phyloP scores from a whole-genome alignment of 139 green algal genomes.

The Nannochloris sp. region DNA sequence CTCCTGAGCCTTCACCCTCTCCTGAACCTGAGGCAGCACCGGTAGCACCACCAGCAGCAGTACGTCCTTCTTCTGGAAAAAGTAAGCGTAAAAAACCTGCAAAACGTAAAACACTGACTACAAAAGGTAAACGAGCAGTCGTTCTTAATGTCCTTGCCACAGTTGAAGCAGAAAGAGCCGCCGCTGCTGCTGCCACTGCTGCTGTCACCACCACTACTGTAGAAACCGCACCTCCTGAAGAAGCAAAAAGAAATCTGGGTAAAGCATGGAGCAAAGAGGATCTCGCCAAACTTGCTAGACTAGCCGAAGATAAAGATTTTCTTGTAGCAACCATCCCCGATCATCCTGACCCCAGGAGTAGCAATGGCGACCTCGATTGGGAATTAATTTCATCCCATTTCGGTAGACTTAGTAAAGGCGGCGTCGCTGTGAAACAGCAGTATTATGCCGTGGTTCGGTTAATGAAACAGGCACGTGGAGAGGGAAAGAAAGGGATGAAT shows the following conservation, averaged over 20 bases:
- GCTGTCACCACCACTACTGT: background rate
- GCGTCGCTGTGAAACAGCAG: conserved; percentile 16
- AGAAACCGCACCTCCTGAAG: background rate
- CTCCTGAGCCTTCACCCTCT: too few species aligned
- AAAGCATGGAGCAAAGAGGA: conserved; percentile 16
- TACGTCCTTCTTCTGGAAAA: background rate
- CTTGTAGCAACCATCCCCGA: background rate
- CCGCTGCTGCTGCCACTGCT: background rate
- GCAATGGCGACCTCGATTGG: conserved; percentile 16
- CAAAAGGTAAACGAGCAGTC: conserved; percentile 2
- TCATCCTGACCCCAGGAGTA: conserved; percentile 5
- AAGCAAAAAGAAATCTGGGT: conserved; percentile 19
- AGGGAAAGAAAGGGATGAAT: conserved; percentile 4
- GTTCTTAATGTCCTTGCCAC: conserved; percentile 12
- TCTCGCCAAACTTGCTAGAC: conserved; percentile 11
- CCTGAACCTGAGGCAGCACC: too few species aligned
- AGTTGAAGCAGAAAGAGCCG: background rate
- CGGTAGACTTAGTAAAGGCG: conserved; percentile 11
- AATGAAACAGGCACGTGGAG: conserved; percentile 9
- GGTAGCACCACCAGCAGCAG: too few species aligned
- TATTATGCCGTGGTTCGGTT: conserved; percentile 7
- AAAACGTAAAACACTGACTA: conserved; percentile 13
- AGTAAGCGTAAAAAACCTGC: background rate
- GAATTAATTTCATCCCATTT: conserved; percentile 16
- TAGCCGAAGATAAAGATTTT: conserved; percentile 15